Percentiles rank a stretch among this genome's conserved stretches.
Conservation (phyloP, 768 basidiomycete genomes). For the Agaricus sinodeliciosus region DNA sequence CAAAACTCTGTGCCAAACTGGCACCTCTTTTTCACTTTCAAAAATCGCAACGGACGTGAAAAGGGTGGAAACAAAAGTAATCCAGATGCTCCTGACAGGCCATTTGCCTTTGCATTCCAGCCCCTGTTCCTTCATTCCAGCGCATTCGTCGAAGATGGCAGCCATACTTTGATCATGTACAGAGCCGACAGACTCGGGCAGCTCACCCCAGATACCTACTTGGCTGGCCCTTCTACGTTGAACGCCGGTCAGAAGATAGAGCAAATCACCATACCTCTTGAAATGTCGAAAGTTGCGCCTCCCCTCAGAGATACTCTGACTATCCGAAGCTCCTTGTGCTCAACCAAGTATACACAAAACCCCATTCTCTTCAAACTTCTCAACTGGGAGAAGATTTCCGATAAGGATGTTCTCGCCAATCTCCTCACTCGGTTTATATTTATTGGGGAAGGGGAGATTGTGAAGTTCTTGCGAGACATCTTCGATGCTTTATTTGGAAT, state of each 20-base stretch:
- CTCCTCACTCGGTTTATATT: constrained; percentile 84
- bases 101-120: constrained; percentile 90
- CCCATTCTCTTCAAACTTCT: constrained; percentile 73
- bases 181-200: constrained; percentile 65
- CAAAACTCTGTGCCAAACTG: constrained; percentile 61
- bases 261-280: constrained; percentile 47
- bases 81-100: constrained; percentile 50
- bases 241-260: constrained; percentile 52
- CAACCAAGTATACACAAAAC: constrained; percentile 90
- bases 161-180: constrained; percentile 81
- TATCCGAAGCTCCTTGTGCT: constrained; percentile 86
- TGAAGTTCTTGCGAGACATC: constrained; percentile 86
- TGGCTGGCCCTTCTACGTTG: constrained; percentile 59
- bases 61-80: constrained; percentile 23
- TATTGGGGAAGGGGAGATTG: constrained; percentile 90
- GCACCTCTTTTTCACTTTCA: constrained; percentile 94
- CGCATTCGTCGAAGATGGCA: constrained; percentile 85
- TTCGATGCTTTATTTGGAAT: constrained; percentile 93
- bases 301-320: constrained; percentile 72
- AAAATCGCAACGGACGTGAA: constrained; percentile 51
- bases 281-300: constrained; percentile 58
- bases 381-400: constrained; percentile 67
- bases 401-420: constrained; percentile 59
- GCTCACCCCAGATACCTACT: constrained; percentile 64
- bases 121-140: constrained; percentile 74